These are phyloP conservation scores for Bryoerythrophyllum caledonicum DNA, from an alignment of 225 moss, liverwort and hornwort species.

Conservation along the genomic window DNA sequence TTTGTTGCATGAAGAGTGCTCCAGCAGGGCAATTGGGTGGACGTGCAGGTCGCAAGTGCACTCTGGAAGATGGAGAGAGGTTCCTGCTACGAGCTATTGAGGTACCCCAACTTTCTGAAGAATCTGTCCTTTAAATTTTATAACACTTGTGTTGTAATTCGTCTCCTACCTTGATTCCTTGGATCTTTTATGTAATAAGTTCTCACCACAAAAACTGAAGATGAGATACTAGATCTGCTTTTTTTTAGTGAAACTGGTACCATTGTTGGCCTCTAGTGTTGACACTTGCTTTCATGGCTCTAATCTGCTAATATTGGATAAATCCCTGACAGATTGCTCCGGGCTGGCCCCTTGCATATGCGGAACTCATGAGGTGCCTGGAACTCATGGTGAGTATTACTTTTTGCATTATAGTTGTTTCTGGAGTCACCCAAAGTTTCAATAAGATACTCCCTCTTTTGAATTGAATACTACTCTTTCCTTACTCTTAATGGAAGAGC, in stretches of 20 bases:
- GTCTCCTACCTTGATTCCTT: background rate
- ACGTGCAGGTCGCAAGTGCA: constrained; percentile 75
- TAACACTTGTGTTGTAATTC: background rate
- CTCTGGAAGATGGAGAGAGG: constrained; percentile 76
- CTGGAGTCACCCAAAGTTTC: no score
- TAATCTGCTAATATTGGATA: background rate
- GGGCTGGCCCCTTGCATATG: constrained; percentile 74
- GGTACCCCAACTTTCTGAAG: constrained; percentile 32
- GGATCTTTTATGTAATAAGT: background rate
- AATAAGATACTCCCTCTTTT: no score
- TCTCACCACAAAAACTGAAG: background rate
- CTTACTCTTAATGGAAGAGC: no score
- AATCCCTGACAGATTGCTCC: constrained; percentile 64
- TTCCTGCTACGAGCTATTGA: constrained; percentile 68
- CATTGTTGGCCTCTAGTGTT: constrained; percentile 1
- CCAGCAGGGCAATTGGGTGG: constrained; percentile 69
- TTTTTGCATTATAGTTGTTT: background rate
- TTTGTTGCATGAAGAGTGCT: constrained; percentile 59
- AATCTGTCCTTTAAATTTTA: background rate
- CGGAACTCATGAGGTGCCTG: constrained; percentile 52
- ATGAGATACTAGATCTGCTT: background rate
- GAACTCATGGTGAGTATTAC: constrained; percentile 59
- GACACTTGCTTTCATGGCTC: background rate
- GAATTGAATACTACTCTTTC: no score
- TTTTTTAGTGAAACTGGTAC: background rate